Evolutionary conservation across 2,329 filamentous ascomycete genomes (phyloP), one percentile per base, ranked within the genome.

Genomic region (Aspergillus caelatus): DNA sequence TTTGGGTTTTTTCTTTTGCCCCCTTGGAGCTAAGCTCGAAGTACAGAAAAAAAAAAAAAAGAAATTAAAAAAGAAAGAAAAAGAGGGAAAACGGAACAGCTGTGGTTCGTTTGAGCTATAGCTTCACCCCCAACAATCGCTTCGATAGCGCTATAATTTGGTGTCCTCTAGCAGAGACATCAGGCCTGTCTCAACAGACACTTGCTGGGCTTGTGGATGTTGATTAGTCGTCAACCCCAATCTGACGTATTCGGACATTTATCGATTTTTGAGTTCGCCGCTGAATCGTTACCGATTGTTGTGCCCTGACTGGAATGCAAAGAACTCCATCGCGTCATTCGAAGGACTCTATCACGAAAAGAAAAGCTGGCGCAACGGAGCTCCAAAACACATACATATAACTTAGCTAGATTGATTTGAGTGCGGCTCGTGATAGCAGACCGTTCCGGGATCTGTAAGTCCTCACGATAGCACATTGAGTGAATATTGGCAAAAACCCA

Each of bases 181-280:
- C 48, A 62, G 48, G 55, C 62, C 56, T 59, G 61, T 12, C 50
- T 64, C 65, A 66, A 71, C 69, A 69, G 64, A 66, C 72, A 68
- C 74, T 74, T 74, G 74, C 67, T 75, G 74, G 67, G 65, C 66
- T 71, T 65, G 72, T 71, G 68, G 46, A 61, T 67, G 67, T 52
- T 32, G 26, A 30, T 73, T 69, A 54, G 62, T 62, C 28, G 50
- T 62, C 45, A 55, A 26, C 48, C 6, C 9, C 32, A 21, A 23
- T 45, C 46, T 53, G 21, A 57, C 32, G 28, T 50, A 48, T 56
- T n/a, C 32, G 16, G 21, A 30, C 30, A 39, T 26, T 26, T 59
- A 59, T 55, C 28, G 12, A 12, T n/a, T 39, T 46, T 58, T 39
- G 12, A 28, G 39, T 14, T 32, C 36, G 30, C 32, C 48, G 43